Evolutionary conservation across 2,329 filamentous ascomycete species (phyloP), one percentile per base, ranked within the genome.

Genomic region (Colletotrichum noveboracense): DNA sequence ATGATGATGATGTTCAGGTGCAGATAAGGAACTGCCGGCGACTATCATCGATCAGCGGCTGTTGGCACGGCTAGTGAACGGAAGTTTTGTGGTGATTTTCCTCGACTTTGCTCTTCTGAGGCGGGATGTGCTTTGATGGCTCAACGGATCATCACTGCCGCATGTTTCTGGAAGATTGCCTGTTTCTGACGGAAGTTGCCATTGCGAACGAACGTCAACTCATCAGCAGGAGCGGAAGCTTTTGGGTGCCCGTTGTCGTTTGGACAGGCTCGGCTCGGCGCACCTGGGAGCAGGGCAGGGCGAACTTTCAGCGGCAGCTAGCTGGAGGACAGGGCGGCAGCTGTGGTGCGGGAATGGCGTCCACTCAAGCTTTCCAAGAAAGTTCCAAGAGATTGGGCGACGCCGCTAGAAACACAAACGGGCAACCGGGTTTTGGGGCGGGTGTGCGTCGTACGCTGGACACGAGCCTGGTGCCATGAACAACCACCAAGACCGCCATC

Each of bases 281-380:
- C 18, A 56, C 65, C 61, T 32, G 26, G 52, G 24, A 30, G 21
- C 34, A 66, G 34, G 43, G 70, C 60, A 74, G 70, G 74, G 71
- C 58, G 71, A 66, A 28, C 55, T 16, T 73, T 73, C 62, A 72
- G 64, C 69, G 32, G 28, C 62, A 66, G 43, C 34, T 64, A 68
- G 73, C 70, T 75, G 68, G 70, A 72, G n/a, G 55, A 21, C 52
- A 74, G 34, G 70, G 74, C 66, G 66, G 48, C 55, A 72, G 73
- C 69, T 67, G 73, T 61, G 55, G 70, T 75, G 71, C 74, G 74
- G 74, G 60, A 70, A 75, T 70, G 74, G 74, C 71, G 74, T 76
- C 52, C 74, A 75, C 71, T 76, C 74, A 76, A 76, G 74, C 74
- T 76, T 76, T 76, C 74, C 74, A 76, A 76, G 74, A 75, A 75